A percentile compares a stretch with the other conserved stretches of the same genome.
Conservation (phyloP, 2,329 filamentous ascomycete species). For the Colletotrichum trifolii region DNA sequence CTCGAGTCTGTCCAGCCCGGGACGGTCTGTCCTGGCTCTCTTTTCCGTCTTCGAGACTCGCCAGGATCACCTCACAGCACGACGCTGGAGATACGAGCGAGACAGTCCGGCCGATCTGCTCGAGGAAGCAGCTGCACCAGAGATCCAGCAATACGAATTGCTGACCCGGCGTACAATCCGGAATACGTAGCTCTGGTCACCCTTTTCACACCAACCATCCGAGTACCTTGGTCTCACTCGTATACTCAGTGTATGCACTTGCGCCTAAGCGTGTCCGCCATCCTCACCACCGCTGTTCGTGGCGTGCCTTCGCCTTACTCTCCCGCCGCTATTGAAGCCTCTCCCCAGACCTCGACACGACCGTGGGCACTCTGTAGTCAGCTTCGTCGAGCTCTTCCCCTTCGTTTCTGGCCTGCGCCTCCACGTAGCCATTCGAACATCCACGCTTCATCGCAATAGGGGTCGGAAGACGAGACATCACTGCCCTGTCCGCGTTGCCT, state of each 20-base stretch:
- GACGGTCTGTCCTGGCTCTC: not conserved
- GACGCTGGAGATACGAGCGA: slow-evolving; percentile 26
- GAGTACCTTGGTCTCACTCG: not conserved
- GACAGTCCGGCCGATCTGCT: slow-evolving; percentile 11
- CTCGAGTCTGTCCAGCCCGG: not conserved
- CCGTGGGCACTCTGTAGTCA: not conserved
- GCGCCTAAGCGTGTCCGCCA: slow-evolving; percentile 4
- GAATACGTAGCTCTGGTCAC: slow-evolving; percentile 9
- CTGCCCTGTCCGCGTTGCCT: not conserved
- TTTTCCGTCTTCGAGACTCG: not conserved
- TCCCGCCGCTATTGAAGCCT: not conserved
- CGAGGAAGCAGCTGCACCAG: slow-evolving; percentile 21
- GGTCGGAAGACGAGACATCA: slow-evolving; percentile 21
- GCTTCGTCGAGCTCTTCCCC: not conserved
- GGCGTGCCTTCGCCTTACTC: slow-evolving; percentile 13
- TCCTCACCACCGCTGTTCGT: not conserved
- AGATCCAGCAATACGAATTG: slow-evolving; percentile 20
- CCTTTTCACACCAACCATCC: not conserved
- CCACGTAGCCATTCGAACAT: not conserved
- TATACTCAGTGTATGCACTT: not conserved
- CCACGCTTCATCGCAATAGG: slow-evolving; percentile 5
- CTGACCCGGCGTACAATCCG: slow-evolving; percentile 11
- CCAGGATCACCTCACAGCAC: slow-evolving; percentile 1
- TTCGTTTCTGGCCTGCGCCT: not conserved
- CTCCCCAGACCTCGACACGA: not conserved